phyloP scores from a whole-genome alignment of 768 basidiomycete species.

The Tremella mesenterica region DNA sequence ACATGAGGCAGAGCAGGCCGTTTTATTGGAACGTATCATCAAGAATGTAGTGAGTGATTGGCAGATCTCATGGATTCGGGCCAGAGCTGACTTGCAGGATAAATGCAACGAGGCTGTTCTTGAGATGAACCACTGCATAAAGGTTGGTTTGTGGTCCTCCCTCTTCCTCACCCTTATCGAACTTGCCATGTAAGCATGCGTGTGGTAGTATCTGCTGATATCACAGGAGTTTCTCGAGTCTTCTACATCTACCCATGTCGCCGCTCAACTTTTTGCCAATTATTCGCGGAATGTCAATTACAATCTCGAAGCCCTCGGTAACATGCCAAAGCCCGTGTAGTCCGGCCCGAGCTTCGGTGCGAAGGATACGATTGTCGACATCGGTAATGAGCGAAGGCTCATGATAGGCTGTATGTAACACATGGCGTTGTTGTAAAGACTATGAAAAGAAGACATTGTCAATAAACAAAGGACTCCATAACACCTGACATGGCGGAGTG shows the following conservation, averaged over 20 bases:
- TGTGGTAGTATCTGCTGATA: neutral
- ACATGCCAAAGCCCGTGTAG: conserved; percentile 32
- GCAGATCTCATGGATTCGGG: neutral
- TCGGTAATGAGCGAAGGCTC: no score
- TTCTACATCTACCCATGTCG: conserved; percentile 65
- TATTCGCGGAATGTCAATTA: conserved; percentile 90
- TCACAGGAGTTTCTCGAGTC: conserved; percentile 68
- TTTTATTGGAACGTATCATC: conserved; percentile 78
- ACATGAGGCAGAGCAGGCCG: conserved; percentile 83
- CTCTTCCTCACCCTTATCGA: neutral
- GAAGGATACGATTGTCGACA: no score
- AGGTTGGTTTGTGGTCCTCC: conserved; percentile 50
- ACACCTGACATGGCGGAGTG: no score
- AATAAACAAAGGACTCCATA: no score
- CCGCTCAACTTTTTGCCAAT: conserved; percentile 73
- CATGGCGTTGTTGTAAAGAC: no score
- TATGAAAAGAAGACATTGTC: no score
- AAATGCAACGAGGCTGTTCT: conserved; percentile 85
- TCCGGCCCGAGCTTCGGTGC: no score
- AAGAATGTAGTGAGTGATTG: conserved; percentile 65
- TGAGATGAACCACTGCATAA: conserved; percentile 79
- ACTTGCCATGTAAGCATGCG: neutral
- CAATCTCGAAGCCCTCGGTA: conserved; percentile 60
- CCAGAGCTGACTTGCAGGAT: conserved; percentile 51
- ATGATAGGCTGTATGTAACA: no score